A percentile compares a stretch with the other conserved stretches of the same genome.
Evolutionary conservation across 176 grass and related monocot species (phyloP).

Genomic region (Oryza meyeriana): DNA sequence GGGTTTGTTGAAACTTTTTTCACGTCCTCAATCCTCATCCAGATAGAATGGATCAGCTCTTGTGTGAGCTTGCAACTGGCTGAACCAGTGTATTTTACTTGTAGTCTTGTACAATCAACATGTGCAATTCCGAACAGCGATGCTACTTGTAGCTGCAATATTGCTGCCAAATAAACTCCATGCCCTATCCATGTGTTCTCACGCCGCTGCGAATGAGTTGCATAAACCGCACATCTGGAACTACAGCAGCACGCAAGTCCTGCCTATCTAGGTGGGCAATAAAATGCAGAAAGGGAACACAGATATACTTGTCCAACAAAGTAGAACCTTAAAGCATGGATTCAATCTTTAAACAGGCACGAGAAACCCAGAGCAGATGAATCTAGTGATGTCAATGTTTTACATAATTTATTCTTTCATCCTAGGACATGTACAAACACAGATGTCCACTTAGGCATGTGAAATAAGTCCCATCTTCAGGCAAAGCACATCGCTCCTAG

Average conservation of each 20-base stretch:
- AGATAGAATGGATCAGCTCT: background rate
- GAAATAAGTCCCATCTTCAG: background rate
- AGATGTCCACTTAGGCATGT: background rate
- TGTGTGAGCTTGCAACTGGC: background rate
- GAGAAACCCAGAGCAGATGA: background rate
- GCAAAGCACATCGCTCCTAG: background rate
- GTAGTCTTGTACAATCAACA: too few species aligned
- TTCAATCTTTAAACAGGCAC: background rate
- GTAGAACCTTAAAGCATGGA: background rate
- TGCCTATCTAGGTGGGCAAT: background rate
- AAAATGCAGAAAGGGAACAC: background rate
- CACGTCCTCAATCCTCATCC: background rate
- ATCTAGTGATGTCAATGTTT: background rate
- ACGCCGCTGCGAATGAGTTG: background rate
- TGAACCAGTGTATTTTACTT: too few species aligned
- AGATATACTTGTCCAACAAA: background rate
- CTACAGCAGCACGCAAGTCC: background rate
- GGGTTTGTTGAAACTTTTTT: background rate
- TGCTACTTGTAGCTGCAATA: background rate
- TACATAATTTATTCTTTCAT: conserved; percentile 33
- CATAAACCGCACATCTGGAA: background rate
- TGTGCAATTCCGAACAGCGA: too few species aligned
- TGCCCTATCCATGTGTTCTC: background rate
- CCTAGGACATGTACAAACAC: conserved; percentile 9
- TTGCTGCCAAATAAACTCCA: background rate